Conservation (phyloP, 2,329 filamentous ascomycete genomes). For the Metarhizium guizhouense region DNA sequence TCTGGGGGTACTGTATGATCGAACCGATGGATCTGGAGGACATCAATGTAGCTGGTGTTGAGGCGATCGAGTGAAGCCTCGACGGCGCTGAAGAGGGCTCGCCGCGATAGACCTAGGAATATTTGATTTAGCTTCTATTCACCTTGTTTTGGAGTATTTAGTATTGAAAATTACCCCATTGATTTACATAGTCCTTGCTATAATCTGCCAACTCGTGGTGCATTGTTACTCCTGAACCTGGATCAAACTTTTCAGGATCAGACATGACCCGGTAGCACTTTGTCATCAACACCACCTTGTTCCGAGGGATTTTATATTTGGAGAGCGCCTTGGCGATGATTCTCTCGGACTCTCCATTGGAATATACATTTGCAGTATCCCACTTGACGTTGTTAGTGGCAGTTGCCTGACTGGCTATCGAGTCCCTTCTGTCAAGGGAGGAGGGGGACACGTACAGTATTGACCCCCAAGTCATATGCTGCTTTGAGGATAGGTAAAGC, state of each 20-base stretch:
- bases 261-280: slow-evolving; percentile 43
- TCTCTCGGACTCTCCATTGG: slow-evolving; percentile 43
- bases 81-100: slow-evolving; percentile 57
- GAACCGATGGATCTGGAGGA: slow-evolving; percentile 45
- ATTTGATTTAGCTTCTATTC: too few species aligned
- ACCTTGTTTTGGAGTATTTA: too few species aligned
- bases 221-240: slow-evolving; percentile 7
- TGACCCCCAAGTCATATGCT: too few species aligned
- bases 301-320: slow-evolving; percentile 44
- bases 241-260: too few species aligned
- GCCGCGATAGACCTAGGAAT: slow-evolving; percentile 36
- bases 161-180: too few species aligned
- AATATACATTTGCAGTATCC: slow-evolving; percentile 45
- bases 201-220: background rate
- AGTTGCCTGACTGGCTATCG: too few species aligned
- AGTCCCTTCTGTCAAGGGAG: too few species aligned
- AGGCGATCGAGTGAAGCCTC: slow-evolving; percentile 46
- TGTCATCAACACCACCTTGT: slow-evolving; percentile 48
- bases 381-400: background rate
- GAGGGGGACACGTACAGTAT: too few species aligned
- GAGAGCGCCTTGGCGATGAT: slow-evolving; percentile 50
- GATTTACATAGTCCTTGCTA: too few species aligned
- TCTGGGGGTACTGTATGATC: slow-evolving; percentile 38
- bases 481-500: too few species aligned
- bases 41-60: slow-evolving; percentile 44